phyloP scores from a whole-genome alignment of 306 rosid species.

The Albizia julibrissin region DNA sequence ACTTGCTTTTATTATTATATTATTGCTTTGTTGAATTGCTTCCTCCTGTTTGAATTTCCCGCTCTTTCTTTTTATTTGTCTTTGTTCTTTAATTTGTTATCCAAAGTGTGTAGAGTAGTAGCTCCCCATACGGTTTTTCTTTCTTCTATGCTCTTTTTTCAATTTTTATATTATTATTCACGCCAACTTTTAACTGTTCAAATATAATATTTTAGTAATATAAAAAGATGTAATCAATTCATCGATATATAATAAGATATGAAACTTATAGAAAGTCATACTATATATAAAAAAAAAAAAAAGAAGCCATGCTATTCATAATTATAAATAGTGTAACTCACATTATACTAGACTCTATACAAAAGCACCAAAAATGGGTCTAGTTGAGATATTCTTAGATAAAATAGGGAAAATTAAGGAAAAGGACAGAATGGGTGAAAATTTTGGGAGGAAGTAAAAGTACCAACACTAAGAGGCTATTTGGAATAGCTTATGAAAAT shows the following conservation, averaged over 20 bases:
- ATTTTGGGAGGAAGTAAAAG: not conserved
- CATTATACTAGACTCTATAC: not conserved
- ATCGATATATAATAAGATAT: not conserved
- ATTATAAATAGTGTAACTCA: not conserved
- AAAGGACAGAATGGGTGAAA: too few relatives aligned
- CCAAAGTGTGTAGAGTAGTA: not conserved
- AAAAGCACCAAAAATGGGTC: not conserved
- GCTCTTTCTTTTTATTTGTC: constrained; percentile 30
- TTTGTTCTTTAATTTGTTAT: not conserved
- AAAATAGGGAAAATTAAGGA: not conserved
- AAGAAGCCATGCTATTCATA: not conserved
- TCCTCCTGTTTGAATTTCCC: constrained; percentile 61
- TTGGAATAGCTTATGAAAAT: too few relatives aligned
- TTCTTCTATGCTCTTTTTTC: not conserved
- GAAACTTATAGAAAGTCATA: not conserved
- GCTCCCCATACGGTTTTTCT: not conserved
- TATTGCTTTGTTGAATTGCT: not conserved
- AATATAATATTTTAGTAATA: not conserved
- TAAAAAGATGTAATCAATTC: not conserved
- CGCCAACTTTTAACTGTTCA: not conserved
- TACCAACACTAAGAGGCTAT: not conserved
- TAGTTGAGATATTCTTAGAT: not conserved
- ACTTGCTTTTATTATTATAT: not conserved
- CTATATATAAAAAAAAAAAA: too few relatives aligned
- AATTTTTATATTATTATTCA: not conserved